Base-by-base conservation (phyloP, 768 basidiomycete genomes). In the Zangia roseola region DNA sequence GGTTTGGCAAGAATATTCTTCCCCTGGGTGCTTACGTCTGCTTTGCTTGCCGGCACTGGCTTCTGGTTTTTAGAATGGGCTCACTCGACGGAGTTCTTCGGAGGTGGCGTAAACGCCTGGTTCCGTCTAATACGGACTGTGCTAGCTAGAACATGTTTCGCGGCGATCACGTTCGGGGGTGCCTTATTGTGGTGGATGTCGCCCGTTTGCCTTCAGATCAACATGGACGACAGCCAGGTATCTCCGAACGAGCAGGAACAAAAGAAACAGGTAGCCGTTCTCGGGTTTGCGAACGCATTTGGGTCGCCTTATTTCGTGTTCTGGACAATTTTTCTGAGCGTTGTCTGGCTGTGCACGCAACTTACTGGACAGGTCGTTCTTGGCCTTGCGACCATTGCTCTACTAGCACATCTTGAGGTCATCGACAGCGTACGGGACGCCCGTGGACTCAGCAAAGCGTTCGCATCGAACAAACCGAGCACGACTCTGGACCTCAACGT, bases 281-380 rank as follows among this genome's bases (percentile, higher is more conserved):
- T 92, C 1, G 94, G 94, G 0, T 95, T 85, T 60, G 89, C 91
- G 0, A 97, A 97, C 63, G 84, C 90, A 0, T 94, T 84, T 59
- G 95, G 93, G 14, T 84, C 93, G 14, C 82, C 91, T 2, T 97
- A 93, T 66, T 71, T 94, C 46, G 70, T 95, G 31, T 90, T 97
- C 61, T 87, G 88, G 80, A 74, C 79, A 7, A 75, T 88, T 20
- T 69, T 76, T 40, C 78, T 95, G 34, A 73, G 74, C 5, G 45
- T 86, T 12, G 72, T 88, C 10, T 67, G 65, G 65, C 21, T 67
- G 7, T 75, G 83, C 17, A 83, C 79, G 10, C 92, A 93, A 56
- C 78, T 92, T 4, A 85, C 88, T 0, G 94, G 88, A 0, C 95
- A 99, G 64, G 50, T 97, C 16, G 78, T 84, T 14, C 71, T 95